Conservation (phyloP, 2,329 filamentous ascomycete genomes). For the Diaporthe aspalathi region DNA sequence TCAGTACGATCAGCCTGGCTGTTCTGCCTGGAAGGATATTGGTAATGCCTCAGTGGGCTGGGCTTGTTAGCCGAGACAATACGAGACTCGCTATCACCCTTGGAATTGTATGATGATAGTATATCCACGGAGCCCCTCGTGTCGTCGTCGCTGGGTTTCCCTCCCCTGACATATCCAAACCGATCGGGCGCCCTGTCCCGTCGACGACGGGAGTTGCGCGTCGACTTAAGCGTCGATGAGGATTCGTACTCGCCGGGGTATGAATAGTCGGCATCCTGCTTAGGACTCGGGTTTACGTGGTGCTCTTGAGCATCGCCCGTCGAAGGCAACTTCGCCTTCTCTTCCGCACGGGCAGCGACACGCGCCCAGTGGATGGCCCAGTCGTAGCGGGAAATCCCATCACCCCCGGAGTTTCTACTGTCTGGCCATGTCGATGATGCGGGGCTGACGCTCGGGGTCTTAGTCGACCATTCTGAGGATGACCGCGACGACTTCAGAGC, state of each 20-base stretch:
- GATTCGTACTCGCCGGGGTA: no score
- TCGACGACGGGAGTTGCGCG: neutral
- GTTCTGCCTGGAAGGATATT: neutral
- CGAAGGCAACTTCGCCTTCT: neutral
- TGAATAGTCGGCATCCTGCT: neutral
- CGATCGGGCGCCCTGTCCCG: neutral
- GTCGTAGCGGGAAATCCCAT: neutral
- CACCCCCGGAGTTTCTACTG: no score
- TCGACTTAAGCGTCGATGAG: neutral
- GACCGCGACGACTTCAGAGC: no score
- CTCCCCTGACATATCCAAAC: neutral
- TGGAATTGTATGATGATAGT: neutral
- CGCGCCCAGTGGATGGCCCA: conserved; percentile 7
- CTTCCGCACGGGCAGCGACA: neutral
- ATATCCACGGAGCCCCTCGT: neutral
- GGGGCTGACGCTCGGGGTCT: neutral
- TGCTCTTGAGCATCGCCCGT: neutral
- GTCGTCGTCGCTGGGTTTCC: no score
- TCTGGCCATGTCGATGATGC: neutral
- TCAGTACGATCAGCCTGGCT: neutral
- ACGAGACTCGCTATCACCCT: neutral
- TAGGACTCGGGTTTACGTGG: no score
- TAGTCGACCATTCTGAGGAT: neutral
- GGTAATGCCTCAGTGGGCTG: neutral
- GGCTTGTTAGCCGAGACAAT: neutral